Base-by-base conservation (phyloP, 1,284 basidiomycete genomes). In the Garcileccinum viscosum region DNA sequence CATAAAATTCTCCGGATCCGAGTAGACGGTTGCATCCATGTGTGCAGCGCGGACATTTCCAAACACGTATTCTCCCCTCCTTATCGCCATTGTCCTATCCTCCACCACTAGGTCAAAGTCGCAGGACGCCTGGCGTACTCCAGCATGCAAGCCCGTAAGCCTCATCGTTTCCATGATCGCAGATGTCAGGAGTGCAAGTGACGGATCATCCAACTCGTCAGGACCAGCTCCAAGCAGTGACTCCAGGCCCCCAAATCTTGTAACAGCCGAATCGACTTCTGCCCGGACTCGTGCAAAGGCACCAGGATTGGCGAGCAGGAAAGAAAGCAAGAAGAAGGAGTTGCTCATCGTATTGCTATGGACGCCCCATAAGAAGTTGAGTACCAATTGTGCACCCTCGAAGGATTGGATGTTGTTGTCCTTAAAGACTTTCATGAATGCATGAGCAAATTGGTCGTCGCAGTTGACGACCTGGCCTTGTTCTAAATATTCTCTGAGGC, bases 101-200 rank as follows among this genome's bases (percentile, higher is more conserved):
- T 59, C 53, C n/a, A 70, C 63, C 65, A 1, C 66, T 24, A 77
- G 64, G 30, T 71, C 69, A 56, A 77, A 71, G 69, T 79, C 70
- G 38, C 69, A 35, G 8, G 4, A 64, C 12, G 75, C 77, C 42
- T 70, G 56, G 11, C 69, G 71, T 40, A 74, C 59, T 1, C 69
- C 71, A 1, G 68, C 66, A 19, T 76, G 69, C 66, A 78, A 56
- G 0, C 56, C 62, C 0, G 71, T 76, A 19, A 79, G 62, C 40
- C 77, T 67, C 68, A 77, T 61, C 11, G 77, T 79, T 65, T 79
- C 77, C 75, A 79, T 77, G 62, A 78, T 65, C 1, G 74, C 75
- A 9, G 76, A 79, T 2, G 76, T 78, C n/a, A 79, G 35, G 0
- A 79, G 33, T n/a, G 19, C 7, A 47, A 79, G 73, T 1, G 69